Conservation (phyloP, 2,329 filamentous ascomycete genomes). For the Phialophora chinensis region DNA sequence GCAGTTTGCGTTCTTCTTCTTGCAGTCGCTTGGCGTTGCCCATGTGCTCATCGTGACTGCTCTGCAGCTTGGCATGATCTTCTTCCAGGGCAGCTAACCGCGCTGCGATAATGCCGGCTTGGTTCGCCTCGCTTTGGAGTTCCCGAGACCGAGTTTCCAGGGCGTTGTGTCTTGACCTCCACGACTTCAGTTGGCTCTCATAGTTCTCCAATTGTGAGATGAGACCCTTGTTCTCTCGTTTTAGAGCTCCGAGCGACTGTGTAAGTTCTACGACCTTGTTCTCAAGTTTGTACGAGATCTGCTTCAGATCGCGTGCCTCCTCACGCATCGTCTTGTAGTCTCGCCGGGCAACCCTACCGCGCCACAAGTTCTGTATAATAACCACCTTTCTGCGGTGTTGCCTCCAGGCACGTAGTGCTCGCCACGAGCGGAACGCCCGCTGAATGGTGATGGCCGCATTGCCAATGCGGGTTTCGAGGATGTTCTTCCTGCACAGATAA, state of each 20-base stretch:
- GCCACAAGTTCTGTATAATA: constrained; percentile 90
- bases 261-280: constrained; percentile 99
- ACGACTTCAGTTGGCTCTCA: constrained; percentile 93
- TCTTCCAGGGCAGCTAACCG: constrained; percentile 89
- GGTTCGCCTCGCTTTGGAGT: constrained; percentile 93
- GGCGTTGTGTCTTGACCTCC: constrained; percentile 89
- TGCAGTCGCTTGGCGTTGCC: constrained; percentile 91
- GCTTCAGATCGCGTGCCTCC: constrained; percentile 96
- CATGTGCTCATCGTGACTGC: constrained; percentile 86
- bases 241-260: constrained; percentile 88
- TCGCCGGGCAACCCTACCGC: constrained; percentile 78
- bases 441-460: constrained; percentile 92
- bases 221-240: constrained; percentile 90
- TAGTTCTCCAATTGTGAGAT: constrained; percentile 91
- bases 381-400: constrained; percentile 88
- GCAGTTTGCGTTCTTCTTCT: constrained; percentile 86
- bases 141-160: constrained; percentile 91
- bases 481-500: constrained; percentile 85
- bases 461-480: constrained; percentile 90
- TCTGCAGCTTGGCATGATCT: constrained; percentile 90
- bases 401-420: constrained; percentile 79
- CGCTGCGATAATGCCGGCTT: constrained; percentile 93
- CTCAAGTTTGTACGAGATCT: constrained; percentile 98
- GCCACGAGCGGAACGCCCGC: constrained; percentile 82
- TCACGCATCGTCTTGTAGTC: constrained; percentile 91